Conservation (phyloP, 441 rosid species). For the Lagerstroemia fauriei region DNA sequence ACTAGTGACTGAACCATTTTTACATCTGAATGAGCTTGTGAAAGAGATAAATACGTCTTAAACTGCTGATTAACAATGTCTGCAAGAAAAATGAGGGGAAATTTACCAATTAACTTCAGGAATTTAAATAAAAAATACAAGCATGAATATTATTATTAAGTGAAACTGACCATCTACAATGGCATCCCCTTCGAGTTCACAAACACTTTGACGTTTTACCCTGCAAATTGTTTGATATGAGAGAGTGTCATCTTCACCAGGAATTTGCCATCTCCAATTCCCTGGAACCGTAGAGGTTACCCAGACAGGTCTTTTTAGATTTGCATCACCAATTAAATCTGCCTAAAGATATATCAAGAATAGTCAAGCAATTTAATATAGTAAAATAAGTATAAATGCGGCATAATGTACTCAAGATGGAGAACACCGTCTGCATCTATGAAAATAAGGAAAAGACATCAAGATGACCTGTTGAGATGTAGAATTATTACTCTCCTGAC, state of each 20-base stretch:
- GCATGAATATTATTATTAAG: constrained; percentile 20
- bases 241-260: constrained; percentile 46
- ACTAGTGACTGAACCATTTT: constrained; percentile 95
- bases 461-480: constrained; percentile 53
- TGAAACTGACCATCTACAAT: constrained; percentile 61
- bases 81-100: constrained; percentile 37
- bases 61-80: constrained; percentile 79
- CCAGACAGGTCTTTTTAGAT: constrained; percentile 60
- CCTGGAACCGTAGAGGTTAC: constrained; percentile 67
- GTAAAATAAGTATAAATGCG: constrained; percentile 10
- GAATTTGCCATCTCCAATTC: constrained; percentile 73
- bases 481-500: constrained; percentile 42
- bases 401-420: constrained; percentile 10
- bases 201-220: constrained; percentile 67
- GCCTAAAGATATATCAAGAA: constrained; percentile 48
- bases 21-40: constrained; percentile 67
- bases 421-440: constrained; percentile 8
- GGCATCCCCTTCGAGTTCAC: constrained; percentile 96
- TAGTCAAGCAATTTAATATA: constrained; percentile 23
- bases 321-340: constrained; percentile 52
- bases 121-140: constrained; percentile 1
- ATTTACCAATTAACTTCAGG: constrained; percentile 24
- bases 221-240: constrained; percentile 43
- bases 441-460: constrained; percentile 20
- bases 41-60: constrained; percentile 64